Base-by-base conservation (phyloP, 176 grass and related monocot genomes). In the Bonia amplexicaulis region DNA sequence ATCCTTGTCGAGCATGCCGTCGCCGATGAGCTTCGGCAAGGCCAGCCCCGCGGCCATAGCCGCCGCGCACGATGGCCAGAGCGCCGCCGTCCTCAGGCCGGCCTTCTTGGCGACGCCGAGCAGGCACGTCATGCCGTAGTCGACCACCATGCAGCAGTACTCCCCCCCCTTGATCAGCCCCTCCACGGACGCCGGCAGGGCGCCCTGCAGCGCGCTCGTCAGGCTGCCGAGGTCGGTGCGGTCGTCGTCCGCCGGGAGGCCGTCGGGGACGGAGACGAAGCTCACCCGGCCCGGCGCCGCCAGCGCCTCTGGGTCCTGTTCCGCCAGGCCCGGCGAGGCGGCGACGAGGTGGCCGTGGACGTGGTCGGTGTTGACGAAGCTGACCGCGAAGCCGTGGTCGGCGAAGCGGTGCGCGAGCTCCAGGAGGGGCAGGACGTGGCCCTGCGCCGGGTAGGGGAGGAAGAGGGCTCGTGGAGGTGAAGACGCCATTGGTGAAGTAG, bases 381-480 rank as follows among this genome's bases (percentile, higher is more conserved):
- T 92, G 46, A 92, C 78, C 58, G 89, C 85, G 90, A 92, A 83
- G 26, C 86, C 90, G 39, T 75, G 86, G 44, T 85, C 82, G 13
- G 83, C 86, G 4, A 92, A 84, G 57, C 66, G 54, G 80, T 92
- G 83, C 22, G 90, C 84, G 14, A 92, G 75, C 71, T 85, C 90
- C 62, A 95, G 51, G 2, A 92, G 66, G 7, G 87, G 90, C 55
- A 90, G 88, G 23, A 95, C 88, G 62, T 95, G 93, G 70, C 93
- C 90, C 69, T 92, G 90, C 37, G 69, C 85, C 16, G 93, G 93
- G 77, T 61, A 95, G 5, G 90, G 87, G 60, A 95, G 86, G 51
- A 53, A 53, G 51, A 53, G 51, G 51, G 51, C 51, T 15, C 51
- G 51, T 53, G 51, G 51, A 53, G 16, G 51, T 19, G 51, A 53